A percentile compares a stretch with the other conserved stretches of the same genome.
Conservation (phyloP, 2,329 filamentous ascomycete species). For the Cercospora sp. region DNA sequence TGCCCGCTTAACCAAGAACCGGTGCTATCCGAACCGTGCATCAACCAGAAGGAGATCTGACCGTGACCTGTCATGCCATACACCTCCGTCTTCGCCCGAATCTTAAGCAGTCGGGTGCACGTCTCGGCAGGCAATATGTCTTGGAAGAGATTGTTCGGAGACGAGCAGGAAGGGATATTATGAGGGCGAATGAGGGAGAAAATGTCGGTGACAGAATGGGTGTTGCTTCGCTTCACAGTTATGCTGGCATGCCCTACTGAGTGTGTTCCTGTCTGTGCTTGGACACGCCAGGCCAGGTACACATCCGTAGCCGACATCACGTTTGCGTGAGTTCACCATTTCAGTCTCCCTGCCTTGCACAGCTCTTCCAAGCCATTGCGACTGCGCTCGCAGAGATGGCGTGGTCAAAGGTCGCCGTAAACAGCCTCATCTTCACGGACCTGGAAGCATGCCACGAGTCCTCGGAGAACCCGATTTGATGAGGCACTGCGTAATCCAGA, state of each 20-base stretch:
- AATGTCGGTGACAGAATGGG: background rate
- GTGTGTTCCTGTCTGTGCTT: background rate
- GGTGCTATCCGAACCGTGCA: background rate
- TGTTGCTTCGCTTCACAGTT: background rate
- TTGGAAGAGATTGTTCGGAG: background rate
- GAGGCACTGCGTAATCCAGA: no score
- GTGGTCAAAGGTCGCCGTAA: no score
- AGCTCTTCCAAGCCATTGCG: background rate
- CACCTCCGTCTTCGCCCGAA: background rate
- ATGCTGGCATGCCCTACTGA: background rate
- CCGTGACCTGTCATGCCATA: background rate
- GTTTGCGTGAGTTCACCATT: background rate
- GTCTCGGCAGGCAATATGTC: background rate
- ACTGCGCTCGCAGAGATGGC: no score
- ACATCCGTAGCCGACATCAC: background rate
- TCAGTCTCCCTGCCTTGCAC: background rate
- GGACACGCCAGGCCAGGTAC: background rate
- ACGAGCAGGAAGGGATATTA: background rate
- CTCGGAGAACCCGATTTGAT: no score
- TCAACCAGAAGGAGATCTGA: background rate
- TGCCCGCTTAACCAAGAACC: background rate
- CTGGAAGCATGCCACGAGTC: no score
- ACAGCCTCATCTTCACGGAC: no score
- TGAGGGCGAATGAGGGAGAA: background rate
- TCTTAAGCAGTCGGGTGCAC: background rate